These are phyloP conservation scores for Oryza nivara DNA, from an alignment of 176 grass and related monocot genomes.

Conservation along the genomic window DNA sequence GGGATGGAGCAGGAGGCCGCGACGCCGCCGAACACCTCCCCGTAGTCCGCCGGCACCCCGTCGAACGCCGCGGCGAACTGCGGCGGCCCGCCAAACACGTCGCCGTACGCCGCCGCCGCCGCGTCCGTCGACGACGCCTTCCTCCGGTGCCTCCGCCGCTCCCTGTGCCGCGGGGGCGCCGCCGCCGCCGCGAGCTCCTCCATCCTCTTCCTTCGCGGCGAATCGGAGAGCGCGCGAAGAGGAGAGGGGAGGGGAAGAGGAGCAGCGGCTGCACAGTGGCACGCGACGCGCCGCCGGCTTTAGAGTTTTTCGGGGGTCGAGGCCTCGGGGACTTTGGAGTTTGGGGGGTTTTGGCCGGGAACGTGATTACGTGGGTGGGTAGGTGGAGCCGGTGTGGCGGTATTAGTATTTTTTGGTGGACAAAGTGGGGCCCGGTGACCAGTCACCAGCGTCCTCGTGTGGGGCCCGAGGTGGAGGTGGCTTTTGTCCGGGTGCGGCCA, in stretches of 20 bases:
- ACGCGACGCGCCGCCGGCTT: neutral
- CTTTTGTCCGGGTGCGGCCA: neutral
- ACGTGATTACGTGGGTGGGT: conserved; percentile 36
- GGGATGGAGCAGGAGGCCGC: conserved; percentile 83
- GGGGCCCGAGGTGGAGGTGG: neutral
- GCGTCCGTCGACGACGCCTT: conserved; percentile 49
- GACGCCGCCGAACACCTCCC: conserved; percentile 78
- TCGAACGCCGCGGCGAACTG: conserved; percentile 49
- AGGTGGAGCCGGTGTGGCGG: conserved; percentile 33
- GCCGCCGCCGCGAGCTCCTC: conserved; percentile 48
- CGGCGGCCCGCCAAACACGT: conserved; percentile 75
- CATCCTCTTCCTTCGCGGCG: conserved; percentile 33
- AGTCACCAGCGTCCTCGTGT: conserved; percentile 32
- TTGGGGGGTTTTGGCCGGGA: conserved; percentile 29
- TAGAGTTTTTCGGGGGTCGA: neutral
- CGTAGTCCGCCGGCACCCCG: conserved; percentile 59
- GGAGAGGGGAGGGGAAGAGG: neutral
- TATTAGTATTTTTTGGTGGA: conserved; percentile 11
- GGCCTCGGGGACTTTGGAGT: neutral
- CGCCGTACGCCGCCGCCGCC: conserved; percentile 49
- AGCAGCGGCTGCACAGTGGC: neutral
- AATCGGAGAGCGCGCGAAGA: conserved; percentile 5
- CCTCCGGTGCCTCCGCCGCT: conserved; percentile 45
- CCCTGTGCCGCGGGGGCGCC: conserved; percentile 27
- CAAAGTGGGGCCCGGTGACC: conserved; percentile 25